Evolutionary conservation across 305 asterid genomes (phyloP), one percentile per base, ranked within the genome.

Genomic region (Fraxinus nigra): DNA sequence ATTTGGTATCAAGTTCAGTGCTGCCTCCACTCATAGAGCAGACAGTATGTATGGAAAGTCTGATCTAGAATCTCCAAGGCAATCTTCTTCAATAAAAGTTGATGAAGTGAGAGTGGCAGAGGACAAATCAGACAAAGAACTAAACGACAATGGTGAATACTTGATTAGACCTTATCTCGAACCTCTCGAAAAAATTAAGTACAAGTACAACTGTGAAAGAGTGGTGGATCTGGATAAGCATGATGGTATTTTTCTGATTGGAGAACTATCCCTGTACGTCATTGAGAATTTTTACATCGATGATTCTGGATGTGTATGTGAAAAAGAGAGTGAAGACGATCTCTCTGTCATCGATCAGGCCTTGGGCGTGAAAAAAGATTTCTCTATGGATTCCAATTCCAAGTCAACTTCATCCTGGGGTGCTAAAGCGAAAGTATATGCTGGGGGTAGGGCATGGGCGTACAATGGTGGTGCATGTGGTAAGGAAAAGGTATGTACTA

Each of bases 381-480:
- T 92, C 69, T 92, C 99, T 26, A 86, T 92, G 90, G 99, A 95
- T 86, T 91, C 98, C 40, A 92, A 93, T 78, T 90, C 97, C 81
- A 97, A 97, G 90, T 89, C 97, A 56, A 90, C 93, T 80, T 88
- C 97, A 79, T 93, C 98, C 28, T 95, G 98, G 99, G 90, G 89
- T 89, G 94, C 90, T 56, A 85, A 98, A 32, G 91, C 84, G 34
- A 95, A 89, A 89, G 84, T 94, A 79, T 90, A 87, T 79, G 87
- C 88, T 75, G 98, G 97, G 80, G 99, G 97, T 79, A 90, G 98
- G 89, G 99, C 99, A 79, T 97, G 98, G 99, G 98, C 98, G 26
- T 97, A 92, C 74, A 97, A 89, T 88, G 99, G 99, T 84, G 99
- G 99, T 80, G 98, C 98, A 33, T 97, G 99, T 98, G 99, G 99